These are phyloP conservation scores for Chamaecyparis obtusa DNA, from an alignment of 75 land plant genomes.

Conservation along the genomic window DNA sequence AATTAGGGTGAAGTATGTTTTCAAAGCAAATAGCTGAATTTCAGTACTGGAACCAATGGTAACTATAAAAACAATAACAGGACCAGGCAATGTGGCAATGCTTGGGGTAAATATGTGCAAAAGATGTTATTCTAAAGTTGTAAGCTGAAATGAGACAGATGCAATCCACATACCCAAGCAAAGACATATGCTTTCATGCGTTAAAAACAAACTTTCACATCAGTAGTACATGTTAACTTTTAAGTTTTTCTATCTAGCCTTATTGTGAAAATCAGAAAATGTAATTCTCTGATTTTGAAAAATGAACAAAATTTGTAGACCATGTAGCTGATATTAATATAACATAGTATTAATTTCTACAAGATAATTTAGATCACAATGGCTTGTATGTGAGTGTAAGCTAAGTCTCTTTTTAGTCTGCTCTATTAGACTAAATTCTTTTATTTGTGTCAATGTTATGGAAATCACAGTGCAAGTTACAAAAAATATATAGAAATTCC, in stretches of 20 bases:
- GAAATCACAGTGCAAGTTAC: neutral
- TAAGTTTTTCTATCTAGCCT: neutral
- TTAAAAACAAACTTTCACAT: neutral
- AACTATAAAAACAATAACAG: neutral
- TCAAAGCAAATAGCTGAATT: neutral
- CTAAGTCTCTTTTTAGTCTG: neutral
- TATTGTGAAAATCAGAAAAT: neutral
- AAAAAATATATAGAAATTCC: neutral
- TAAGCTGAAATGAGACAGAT: neutral
- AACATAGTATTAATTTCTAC: neutral
- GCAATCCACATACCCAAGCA: too few relatives aligned
- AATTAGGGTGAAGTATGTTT: neutral
- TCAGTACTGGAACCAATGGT: constrained; percentile 2
- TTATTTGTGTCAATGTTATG: neutral
- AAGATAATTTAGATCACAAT: neutral
- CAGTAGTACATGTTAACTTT: neutral
- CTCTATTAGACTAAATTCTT: neutral
- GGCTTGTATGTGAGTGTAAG: neutral
- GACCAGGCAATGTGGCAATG: neutral
- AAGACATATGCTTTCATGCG: neutral
- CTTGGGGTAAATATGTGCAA: neutral
- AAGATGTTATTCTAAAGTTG: neutral
- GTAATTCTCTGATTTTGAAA: neutral
- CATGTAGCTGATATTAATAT: neutral
- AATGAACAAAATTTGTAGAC: neutral